Percentiles rank a stretch among this genome's conserved stretches.
Conservation (phyloP, 2,329 filamentous ascomycete genomes). For the Fusarium avenaceum region DNA sequence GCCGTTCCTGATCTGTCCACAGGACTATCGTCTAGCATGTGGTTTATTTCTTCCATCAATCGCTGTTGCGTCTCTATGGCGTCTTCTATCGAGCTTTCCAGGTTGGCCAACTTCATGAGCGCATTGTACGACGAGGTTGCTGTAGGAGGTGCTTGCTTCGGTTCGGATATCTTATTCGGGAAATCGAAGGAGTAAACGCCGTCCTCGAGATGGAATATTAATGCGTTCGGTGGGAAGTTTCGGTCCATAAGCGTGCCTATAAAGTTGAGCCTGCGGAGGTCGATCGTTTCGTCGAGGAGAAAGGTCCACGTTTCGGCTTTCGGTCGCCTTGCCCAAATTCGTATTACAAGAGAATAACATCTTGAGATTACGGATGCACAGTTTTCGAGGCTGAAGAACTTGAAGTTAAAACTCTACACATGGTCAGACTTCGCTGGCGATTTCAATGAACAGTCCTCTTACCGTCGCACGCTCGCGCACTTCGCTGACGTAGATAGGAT, state of each 20-base stretch:
- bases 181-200: conserved; percentile 88
- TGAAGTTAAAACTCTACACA: conserved; percentile 84
- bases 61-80: conserved; percentile 81
- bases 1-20: conserved; percentile 62
- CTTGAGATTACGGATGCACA: conserved; percentile 75
- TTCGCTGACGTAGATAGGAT: conserved; percentile 93
- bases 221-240: conserved; percentile 82
- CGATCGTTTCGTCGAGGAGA: conserved; percentile 79
- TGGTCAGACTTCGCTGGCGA: conserved; percentile 9
- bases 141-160: conserved; percentile 65
- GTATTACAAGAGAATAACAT: conserved; percentile 73
- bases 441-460: conserved; percentile 33
- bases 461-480: conserved; percentile 80
- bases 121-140: conserved; percentile 87
- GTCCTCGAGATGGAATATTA: conserved; percentile 87
- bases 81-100: conserved; percentile 93
- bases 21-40: conserved; percentile 61
- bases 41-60: conserved; percentile 83
- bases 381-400: conserved; percentile 80
- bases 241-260: conserved; percentile 79
- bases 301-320: conserved; percentile 67
- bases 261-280: conserved; percentile 81
- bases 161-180: conserved; percentile 63
- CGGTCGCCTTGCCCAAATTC: conserved; percentile 78
- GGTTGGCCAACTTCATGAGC: conserved; percentile 87